Evolutionary conservation across 1,284 basidiomycete genomes (phyloP).

Genomic region (Papiliotrema fonsecae): DNA sequence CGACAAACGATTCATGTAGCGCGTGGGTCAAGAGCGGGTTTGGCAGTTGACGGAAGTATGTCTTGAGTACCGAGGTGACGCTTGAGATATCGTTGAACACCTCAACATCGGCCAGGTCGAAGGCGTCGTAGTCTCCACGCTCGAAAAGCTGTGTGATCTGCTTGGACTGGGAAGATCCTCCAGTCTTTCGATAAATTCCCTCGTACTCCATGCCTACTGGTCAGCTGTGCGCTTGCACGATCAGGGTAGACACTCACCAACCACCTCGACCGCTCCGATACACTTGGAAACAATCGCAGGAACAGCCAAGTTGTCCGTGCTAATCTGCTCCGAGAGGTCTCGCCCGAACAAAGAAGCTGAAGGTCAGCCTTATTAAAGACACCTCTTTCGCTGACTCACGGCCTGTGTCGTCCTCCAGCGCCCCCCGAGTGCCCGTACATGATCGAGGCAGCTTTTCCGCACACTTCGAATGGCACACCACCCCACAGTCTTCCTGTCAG

Average conservation of each 20-base stretch:
- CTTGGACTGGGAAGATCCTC: conserved; percentile 87
- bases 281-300: conserved; percentile 94
- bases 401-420: conserved; percentile 42
- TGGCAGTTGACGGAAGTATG: conserved; percentile 88
- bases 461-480: conserved; percentile 51
- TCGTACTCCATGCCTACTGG: conserved; percentile 47
- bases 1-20: conserved; percentile 84
- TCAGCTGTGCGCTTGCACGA: conserved; percentile 2
- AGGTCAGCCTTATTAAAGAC: conserved; percentile 40
- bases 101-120: conserved; percentile 81
- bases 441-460: conserved; percentile 43
- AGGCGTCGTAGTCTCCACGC: conserved; percentile 76
- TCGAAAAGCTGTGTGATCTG: conserved; percentile 93
- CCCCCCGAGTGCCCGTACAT: conserved; percentile 36
- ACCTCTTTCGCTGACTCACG: conserved; percentile 51
- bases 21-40: conserved; percentile 85
- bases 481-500: conserved; percentile 46
- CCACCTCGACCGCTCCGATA: conserved; percentile 80
- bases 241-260: conserved; percentile 56
- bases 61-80: conserved; percentile 94
- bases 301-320: conserved; percentile 65
- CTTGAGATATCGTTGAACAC: conserved; percentile 93
- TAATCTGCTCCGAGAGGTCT: conserved; percentile 76
- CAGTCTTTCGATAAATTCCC: conserved; percentile 93
- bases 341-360: conserved; percentile 88